phyloP scores from a whole-genome alignment of 495 filamentous ascomycete species.

The Talaromyces liani region DNA sequence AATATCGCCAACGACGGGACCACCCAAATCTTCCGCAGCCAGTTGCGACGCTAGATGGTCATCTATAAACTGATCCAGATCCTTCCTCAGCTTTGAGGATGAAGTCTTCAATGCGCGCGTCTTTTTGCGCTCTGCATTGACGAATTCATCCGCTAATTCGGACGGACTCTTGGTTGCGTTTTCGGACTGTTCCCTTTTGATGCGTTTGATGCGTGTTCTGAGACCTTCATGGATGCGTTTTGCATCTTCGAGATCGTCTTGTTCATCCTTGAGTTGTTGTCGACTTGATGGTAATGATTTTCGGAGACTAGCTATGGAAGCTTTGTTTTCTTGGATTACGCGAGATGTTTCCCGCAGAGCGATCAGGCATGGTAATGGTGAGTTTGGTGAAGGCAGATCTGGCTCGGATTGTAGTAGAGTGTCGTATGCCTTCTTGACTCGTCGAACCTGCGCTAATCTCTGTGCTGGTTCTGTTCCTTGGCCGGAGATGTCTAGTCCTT shows the following conservation, averaged over 20 bases:
- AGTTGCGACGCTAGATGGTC: constrained; percentile 70
- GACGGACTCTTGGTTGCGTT: constrained; percentile 48
- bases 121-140: constrained; percentile 50
- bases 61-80: constrained; percentile 66
- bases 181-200: constrained; percentile 45
- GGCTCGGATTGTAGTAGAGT: constrained; percentile 51
- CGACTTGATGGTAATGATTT: constrained; percentile 45
- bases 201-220: constrained; percentile 47
- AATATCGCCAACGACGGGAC: constrained; percentile 73
- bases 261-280: constrained; percentile 49
- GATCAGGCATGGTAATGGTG: constrained; percentile 62
- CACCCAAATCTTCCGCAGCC: constrained; percentile 79
- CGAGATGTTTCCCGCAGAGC: constrained; percentile 58
- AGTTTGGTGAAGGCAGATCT: constrained; percentile 56
- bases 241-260: constrained; percentile 54
- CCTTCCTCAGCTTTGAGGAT: constrained; percentile 48
- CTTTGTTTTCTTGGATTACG: constrained; percentile 55
- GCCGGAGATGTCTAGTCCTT: constrained; percentile 32
- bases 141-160: constrained; percentile 52
- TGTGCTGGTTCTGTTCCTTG: constrained; percentile 29
- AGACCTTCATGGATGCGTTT: constrained; percentile 45
- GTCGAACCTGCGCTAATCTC: constrained; percentile 45
- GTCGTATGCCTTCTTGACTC: constrained; percentile 58
- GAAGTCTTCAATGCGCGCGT: constrained; percentile 47
- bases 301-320: constrained; percentile 47